These are phyloP conservation scores for Cladorrhinum samala DNA, from an alignment of 495 filamentous ascomycete species.

Conservation along the genomic window DNA sequence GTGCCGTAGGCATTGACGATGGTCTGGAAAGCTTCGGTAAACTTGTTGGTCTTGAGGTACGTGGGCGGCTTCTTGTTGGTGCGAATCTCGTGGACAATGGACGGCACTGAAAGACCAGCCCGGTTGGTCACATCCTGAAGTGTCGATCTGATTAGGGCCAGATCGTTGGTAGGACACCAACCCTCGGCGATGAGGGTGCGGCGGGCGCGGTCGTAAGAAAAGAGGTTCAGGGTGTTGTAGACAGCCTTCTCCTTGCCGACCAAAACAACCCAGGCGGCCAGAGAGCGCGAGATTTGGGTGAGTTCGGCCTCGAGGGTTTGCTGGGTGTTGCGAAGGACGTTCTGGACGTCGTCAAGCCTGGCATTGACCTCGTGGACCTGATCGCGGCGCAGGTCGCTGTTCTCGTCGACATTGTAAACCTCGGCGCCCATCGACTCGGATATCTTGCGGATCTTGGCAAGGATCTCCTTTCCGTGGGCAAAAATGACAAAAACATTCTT, in stretches of 20 bases:
- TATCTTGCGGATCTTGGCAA: constrained; percentile 97
- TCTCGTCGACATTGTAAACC: constrained; percentile 94
- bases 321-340: constrained; percentile 93
- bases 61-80: constrained; percentile 97
- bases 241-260: constrained; percentile 98
- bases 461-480: constrained; percentile 94
- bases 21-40: constrained; percentile 96
- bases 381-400: constrained; percentile 84
- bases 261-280: constrained; percentile 93
- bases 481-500: constrained; percentile 99
- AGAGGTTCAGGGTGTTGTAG: constrained; percentile 93
- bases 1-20: constrained; percentile 98
- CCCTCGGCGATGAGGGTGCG: constrained; percentile 97
- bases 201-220: constrained; percentile 90
- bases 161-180: constrained; percentile 88
- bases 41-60: constrained; percentile 94
- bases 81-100: constrained; percentile 93
- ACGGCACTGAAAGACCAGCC: constrained; percentile 88
- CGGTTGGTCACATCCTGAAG: constrained; percentile 94
- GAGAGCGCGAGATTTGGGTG: constrained; percentile 79
- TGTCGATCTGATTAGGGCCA: constrained; percentile 90
- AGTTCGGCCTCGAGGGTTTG: constrained; percentile 89
- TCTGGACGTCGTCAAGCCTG: constrained; percentile 80
- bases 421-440: constrained; percentile 94
- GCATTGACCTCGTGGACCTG: constrained; percentile 97